phyloP scores from a whole-genome alignment of 2,329 filamentous ascomycete genomes.

The Dactylonectria macrodidyma region DNA sequence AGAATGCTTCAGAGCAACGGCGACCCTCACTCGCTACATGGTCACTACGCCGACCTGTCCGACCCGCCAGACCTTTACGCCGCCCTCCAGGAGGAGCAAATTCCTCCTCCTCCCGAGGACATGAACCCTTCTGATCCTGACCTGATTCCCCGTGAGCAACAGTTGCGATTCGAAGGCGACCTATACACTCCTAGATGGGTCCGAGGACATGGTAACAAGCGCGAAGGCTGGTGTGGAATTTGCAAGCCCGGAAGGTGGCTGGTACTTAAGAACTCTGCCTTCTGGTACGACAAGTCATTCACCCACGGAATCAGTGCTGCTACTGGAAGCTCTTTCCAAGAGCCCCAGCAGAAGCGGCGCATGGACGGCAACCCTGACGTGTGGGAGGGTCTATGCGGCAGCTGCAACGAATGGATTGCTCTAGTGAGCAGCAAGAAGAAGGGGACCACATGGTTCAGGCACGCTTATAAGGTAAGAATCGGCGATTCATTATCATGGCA shows the following conservation, averaged over 20 bases:
- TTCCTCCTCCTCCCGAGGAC: constrained; percentile 82
- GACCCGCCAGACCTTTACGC: constrained; percentile 85
- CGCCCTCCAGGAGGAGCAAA: constrained; percentile 80
- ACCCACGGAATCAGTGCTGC: constrained; percentile 89
- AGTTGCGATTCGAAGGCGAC: constrained; percentile 84
- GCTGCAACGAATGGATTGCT: constrained; percentile 85
- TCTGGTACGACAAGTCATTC: constrained; percentile 95
- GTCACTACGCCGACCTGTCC: constrained; percentile 80
- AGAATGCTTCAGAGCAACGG: constrained; percentile 83
- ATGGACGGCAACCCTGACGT: constrained; percentile 87
- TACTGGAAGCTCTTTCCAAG: constrained; percentile 83
- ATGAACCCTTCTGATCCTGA: constrained; percentile 86
- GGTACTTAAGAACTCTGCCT: constrained; percentile 90
- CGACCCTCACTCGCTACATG: constrained; percentile 76
- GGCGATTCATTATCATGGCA: constrained; percentile 1
- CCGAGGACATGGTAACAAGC: constrained; percentile 87
- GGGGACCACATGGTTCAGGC: constrained; percentile 92
- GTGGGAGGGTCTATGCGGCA: constrained; percentile 85
- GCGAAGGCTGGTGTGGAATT: constrained; percentile 91
- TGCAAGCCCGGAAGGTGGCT: constrained; percentile 91
- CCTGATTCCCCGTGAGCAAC: constrained; percentile 83
- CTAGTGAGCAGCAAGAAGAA: constrained; percentile 91
- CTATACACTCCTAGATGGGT: constrained; percentile 89
- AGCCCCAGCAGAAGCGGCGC: constrained; percentile 80
- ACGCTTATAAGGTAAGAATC: constrained; percentile 83